These are phyloP conservation scores for Diaporthe amygdali DNA, from an alignment of 2,329 filamentous ascomycete species.

Conservation along the genomic window DNA sequence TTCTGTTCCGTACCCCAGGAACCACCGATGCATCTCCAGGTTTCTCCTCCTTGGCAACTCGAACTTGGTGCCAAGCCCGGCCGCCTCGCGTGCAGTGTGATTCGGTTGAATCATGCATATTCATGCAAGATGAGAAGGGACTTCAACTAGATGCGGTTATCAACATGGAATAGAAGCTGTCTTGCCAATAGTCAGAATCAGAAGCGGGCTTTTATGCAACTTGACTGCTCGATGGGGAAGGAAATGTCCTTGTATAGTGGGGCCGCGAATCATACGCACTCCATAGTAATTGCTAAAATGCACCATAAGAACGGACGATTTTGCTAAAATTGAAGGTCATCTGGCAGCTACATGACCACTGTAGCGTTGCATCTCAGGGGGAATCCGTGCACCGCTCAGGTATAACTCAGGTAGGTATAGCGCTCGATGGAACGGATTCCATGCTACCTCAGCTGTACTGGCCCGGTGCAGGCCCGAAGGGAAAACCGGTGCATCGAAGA, in stretches of 20 bases:
- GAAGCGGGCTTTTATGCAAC: no score
- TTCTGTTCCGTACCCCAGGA: neutral
- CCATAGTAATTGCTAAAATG: neutral
- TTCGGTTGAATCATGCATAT: no score
- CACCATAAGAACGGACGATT: neutral
- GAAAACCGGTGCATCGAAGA: neutral
- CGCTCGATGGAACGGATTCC: neutral
- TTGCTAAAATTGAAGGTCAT: neutral
- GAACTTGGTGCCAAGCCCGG: no score
- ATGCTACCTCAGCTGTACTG: neutral
- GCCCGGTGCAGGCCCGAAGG: neutral
- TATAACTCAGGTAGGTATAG: neutral
- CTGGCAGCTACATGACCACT: neutral
- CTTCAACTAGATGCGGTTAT: no score
- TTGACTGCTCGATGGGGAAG: no score
- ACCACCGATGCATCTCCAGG: no score
- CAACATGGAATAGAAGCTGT: no score
- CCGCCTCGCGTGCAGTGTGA: no score
- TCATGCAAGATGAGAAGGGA: no score
- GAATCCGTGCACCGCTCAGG: neutral
- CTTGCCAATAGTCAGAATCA: no score
- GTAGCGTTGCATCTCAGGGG: constrained; percentile 6
- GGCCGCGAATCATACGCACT: neutral
- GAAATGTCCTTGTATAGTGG: no score
- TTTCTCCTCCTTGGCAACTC: no score